These are phyloP conservation scores for Cylindrotheca fusiformis DNA, from an alignment of 108 stramenopile species.

Conservation along the genomic window DNA sequence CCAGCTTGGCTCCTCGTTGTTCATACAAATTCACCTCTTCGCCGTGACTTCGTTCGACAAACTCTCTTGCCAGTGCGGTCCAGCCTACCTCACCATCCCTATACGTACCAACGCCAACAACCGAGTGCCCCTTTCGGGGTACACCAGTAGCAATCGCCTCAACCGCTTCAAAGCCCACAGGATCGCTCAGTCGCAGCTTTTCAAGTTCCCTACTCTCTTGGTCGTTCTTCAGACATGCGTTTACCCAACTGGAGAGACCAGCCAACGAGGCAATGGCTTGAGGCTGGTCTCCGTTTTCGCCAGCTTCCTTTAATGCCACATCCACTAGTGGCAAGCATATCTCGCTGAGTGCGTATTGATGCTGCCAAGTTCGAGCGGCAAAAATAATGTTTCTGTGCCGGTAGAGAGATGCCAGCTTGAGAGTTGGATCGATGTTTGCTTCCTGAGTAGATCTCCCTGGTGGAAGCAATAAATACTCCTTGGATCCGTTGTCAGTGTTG, in stretches of 20 bases:
- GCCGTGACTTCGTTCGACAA: conserved; percentile 18
- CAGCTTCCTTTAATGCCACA: conserved; percentile 59
- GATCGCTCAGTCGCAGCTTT: conserved; percentile 17
- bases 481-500: conserved; percentile 19
- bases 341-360: conserved; percentile 17
- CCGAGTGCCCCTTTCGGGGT: conserved; percentile 66
- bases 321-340: conserved; percentile 60
- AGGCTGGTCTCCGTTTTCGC: conserved; percentile 69
- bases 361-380: conserved; percentile 41
- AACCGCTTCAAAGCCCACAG: conserved; percentile 48
- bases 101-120: conserved; percentile 65
- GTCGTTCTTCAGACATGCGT: conserved; percentile 34
- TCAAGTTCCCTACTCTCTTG: conserved; percentile 13
- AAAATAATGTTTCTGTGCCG: conserved; percentile 71
- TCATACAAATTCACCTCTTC: conserved; percentile 65
- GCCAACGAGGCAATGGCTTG: conserved; percentile 67
- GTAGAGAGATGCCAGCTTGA: conserved; percentile 40
- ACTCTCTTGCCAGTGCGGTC: conserved; percentile 64
- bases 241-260: conserved; percentile 69
- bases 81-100: conserved; percentile 62
- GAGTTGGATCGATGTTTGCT: conserved; percentile 6
- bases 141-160: conserved; percentile 69
- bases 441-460: conserved; percentile 16
- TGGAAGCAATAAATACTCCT: conserved; percentile 41
- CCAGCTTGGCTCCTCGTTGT: conserved; percentile 48